Conservation (phyloP, 208 protist genomes). For the Leishmania lainsoni region DNA sequence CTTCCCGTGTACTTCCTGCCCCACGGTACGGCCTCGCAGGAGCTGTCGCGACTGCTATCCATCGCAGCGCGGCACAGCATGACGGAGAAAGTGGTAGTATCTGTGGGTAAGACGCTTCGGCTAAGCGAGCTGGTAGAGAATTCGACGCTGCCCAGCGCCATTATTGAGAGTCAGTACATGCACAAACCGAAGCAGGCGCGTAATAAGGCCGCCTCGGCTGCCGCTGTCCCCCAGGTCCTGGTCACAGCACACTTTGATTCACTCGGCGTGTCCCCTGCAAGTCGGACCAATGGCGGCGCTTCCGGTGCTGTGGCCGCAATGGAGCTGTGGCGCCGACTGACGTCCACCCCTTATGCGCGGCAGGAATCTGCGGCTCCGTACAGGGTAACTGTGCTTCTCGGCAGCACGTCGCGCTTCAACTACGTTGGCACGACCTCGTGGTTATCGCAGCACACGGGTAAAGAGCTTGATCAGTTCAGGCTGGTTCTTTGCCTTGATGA, state of each 20-base stretch:
- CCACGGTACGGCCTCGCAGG: constrained; percentile 20
- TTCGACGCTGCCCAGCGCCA: constrained; percentile 36
- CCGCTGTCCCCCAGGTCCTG: constrained; percentile 46
- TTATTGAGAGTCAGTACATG: constrained; percentile 38
- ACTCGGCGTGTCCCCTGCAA: constrained; percentile 65
- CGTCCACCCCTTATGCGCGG: constrained; percentile 20
- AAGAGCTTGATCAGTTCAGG: constrained; percentile 52
- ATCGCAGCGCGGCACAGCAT: constrained; percentile 5
- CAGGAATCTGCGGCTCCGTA: constrained; percentile 36
- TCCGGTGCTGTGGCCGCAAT: constrained; percentile 65
- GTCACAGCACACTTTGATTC: constrained; percentile 76
- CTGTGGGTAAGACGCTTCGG: constrained; percentile 40
- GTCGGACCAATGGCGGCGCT: constrained; percentile 45
- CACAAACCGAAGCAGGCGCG: constrained; percentile 38
- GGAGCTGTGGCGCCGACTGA: constrained; percentile 75
- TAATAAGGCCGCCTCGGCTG: constrained; percentile 7
- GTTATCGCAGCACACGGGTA: constrained; percentile 45
- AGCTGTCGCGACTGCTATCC: constrained; percentile 22
- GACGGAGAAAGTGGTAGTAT: constrained; percentile 50
- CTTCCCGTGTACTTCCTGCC: constrained; percentile 71
- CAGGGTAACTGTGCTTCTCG: constrained; percentile 54
- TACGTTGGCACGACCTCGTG: constrained; percentile 70
- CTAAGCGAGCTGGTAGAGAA: constrained; percentile 38
- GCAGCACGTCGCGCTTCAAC: constrained; percentile 76
- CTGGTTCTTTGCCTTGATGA: constrained; percentile 78